Evolutionary conservation across 1,284 basidiomycete genomes (phyloP).

Genomic region (Schizopora paradoxa): DNA sequence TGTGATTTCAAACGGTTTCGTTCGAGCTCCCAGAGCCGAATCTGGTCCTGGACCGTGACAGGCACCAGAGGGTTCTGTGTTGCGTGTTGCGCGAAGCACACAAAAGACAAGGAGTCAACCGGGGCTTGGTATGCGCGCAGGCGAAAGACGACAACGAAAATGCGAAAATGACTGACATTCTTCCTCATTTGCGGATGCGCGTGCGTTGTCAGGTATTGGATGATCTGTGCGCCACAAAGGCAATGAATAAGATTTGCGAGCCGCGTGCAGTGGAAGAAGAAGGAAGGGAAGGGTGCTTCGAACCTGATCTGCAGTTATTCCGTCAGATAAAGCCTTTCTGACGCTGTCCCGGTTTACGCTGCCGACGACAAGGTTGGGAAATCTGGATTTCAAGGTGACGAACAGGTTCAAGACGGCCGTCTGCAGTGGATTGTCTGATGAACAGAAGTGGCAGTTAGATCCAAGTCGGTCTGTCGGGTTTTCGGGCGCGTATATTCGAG

Average conservation of each 20-base stretch:
- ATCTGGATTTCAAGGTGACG: slow-evolving; percentile 87
- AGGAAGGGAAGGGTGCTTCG: slow-evolving; percentile 20
- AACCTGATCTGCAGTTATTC: slow-evolving; percentile 95
- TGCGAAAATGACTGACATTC: slow-evolving; percentile 51
- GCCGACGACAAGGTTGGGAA: slow-evolving; percentile 94
- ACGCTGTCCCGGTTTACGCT: slow-evolving; percentile 94
- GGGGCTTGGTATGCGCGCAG: no score
- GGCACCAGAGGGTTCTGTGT: slow-evolving; percentile 81
- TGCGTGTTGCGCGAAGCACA: slow-evolving; percentile 3
- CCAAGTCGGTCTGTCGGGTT: no score
- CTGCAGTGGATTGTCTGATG: slow-evolving; percentile 85
- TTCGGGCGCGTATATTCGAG: no score
- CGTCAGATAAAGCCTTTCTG: slow-evolving; percentile 88
- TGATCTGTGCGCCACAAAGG: slow-evolving; percentile 57
- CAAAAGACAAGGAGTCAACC: neutral
- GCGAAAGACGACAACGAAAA: slow-evolving; percentile 15
- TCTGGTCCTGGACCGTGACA: slow-evolving; percentile 96
- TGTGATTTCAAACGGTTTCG: slow-evolving; percentile 85
- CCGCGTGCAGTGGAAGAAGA: neutral
- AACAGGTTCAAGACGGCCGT: slow-evolving; percentile 96
- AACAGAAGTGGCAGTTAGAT: slow-evolving; percentile 21
- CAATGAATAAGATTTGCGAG: slow-evolving; percentile 4
- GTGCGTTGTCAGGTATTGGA: slow-evolving; percentile 90
- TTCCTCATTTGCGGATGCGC: slow-evolving; percentile 98
- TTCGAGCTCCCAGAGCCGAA: slow-evolving; percentile 96